Conservation (phyloP, 116 monocot genomes). For the Phalaenopsis hybrid region DNA sequence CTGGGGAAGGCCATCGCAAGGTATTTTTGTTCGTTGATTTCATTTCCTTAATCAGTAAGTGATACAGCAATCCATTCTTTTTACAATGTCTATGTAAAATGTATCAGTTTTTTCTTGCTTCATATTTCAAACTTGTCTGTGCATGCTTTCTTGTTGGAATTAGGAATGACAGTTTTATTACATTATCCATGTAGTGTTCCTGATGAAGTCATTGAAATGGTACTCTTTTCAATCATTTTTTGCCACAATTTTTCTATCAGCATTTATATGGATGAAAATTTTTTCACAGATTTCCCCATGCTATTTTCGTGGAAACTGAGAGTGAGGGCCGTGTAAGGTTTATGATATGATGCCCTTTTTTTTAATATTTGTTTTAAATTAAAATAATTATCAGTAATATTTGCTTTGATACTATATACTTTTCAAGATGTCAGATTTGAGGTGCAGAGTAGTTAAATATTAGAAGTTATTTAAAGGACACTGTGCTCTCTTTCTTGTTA, state of each 20-base stretch:
- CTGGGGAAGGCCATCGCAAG: slow-evolving; percentile 92
- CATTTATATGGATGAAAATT: not conserved
- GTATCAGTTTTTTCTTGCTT: not conserved
- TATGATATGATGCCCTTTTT: too few species aligned
- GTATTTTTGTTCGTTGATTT: slow-evolving; percentile 25
- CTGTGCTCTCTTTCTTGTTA: not conserved
- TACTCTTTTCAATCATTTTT: not conserved
- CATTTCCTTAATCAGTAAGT: not conserved
- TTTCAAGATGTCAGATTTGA: not conserved
- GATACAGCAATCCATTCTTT: not conserved
- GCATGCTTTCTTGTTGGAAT: not conserved
- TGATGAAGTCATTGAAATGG: not conserved
- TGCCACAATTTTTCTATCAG: not conserved
- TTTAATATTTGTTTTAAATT: too few species aligned
- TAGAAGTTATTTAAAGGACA: not conserved
- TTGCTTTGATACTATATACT: not conserved
- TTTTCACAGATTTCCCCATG: not conserved
- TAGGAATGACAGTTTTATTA: not conserved
- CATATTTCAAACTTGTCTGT: not conserved
- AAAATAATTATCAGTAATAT: not conserved
- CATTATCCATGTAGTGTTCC: not conserved
- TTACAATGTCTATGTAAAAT: not conserved
- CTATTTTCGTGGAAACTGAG: not conserved
- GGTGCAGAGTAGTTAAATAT: not conserved
- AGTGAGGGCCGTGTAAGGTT: too few species aligned